Base-by-base conservation (phyloP, 805 yeast genomes). In the Kluyveromyces wickerhamii region DNA sequence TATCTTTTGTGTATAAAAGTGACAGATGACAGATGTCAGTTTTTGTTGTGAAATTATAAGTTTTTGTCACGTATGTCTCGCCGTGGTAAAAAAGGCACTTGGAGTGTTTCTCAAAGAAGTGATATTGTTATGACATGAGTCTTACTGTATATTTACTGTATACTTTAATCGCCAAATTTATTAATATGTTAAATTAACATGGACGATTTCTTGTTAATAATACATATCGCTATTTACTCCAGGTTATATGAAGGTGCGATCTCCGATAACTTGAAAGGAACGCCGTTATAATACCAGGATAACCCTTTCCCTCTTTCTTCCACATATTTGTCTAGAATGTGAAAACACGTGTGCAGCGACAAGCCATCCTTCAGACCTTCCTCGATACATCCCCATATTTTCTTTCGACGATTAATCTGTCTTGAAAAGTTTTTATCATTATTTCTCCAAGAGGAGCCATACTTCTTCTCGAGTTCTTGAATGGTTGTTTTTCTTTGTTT, bases 341-440 rank as follows among this genome's bases (percentile, higher is more conserved):
- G 20, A 21, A 49, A 45, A 35, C 59, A 53, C 8, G 40, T 48
- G 4, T 45, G 36, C 32, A 52, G 27, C 7, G 43, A 22, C 11
- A 54, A 27, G 4, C 54, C 56, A 36, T 48, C 49, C 12, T 35
- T 33, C 17, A 52, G 23, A 3, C 57, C 57, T 16, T 44, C 49
- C 31, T 54, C 59, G 27, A 54, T 51, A 4, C 54, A 43, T 20
- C 41, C 44, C 59, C 57, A 54, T 17, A 53, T 49, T 26, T 53
- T 53, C 38, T 53, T 53, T 16, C 59, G 38, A 25, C 59, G 48
- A 34, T 53, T 53, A n/a, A 53, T 47, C 35, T 53, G 59, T 27
- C 59, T 38, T 1, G 59, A 53, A 33, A 54, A 49, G 37, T 54
- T 53, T 33, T 54, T 54, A 28, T 54, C 55, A 21, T 38, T 41